Percentiles rank a stretch among this genome's conserved stretches.
Evolutionary conservation across 2,329 filamentous ascomycete genomes (phyloP).

Genomic region (Beauveria medogensis): DNA sequence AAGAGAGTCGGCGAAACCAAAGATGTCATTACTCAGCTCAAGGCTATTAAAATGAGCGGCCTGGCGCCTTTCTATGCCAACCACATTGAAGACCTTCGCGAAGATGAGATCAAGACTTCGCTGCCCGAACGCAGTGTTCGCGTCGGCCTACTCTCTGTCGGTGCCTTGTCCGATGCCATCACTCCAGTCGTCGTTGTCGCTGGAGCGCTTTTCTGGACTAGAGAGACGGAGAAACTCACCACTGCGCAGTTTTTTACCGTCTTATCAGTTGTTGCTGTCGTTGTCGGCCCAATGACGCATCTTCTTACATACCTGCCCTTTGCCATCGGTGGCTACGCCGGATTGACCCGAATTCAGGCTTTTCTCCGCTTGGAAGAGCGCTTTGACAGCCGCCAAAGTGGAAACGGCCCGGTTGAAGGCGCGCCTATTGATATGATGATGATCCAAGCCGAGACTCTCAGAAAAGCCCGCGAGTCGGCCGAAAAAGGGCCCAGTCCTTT

Average conservation of each 20-base stretch:
- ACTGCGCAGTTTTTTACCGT: slow-evolving; percentile 4
- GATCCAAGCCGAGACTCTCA: background rate
- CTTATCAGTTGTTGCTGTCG: slow-evolving; percentile 2
- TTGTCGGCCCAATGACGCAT: slow-evolving; percentile 3
- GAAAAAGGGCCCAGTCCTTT: slow-evolving; percentile 9
- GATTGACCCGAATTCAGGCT: slow-evolving; percentile 5
- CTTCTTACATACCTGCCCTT: slow-evolving; percentile 4
- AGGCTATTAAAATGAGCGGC: slow-evolving; percentile 29
- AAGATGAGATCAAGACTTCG: slow-evolving; percentile 13
- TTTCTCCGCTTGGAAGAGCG: slow-evolving; percentile 8
- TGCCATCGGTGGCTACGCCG: slow-evolving; percentile 3
- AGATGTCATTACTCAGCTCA: slow-evolving; percentile 24
- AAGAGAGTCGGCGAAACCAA: slow-evolving; percentile 5
- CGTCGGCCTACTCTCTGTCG: background rate
- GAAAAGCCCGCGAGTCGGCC: background rate
- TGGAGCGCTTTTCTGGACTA: slow-evolving; percentile 8
- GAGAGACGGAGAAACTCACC: background rate
- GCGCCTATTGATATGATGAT: slow-evolving; percentile 3
- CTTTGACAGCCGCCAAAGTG: background rate
- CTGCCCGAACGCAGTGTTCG: slow-evolving; percentile 1
- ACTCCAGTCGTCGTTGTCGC: slow-evolving; percentile 9
- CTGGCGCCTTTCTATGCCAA: slow-evolving; percentile 14
- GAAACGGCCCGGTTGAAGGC: background rate
- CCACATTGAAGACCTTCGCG: slow-evolving; percentile 12
- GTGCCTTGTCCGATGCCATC: background rate